Percentiles rank a stretch among this genome's conserved stretches.
These are phyloP conservation scores for Paecilomyces sp. DNA, from an alignment of 2,329 filamentous ascomycete genomes.

Conservation along the genomic window DNA sequence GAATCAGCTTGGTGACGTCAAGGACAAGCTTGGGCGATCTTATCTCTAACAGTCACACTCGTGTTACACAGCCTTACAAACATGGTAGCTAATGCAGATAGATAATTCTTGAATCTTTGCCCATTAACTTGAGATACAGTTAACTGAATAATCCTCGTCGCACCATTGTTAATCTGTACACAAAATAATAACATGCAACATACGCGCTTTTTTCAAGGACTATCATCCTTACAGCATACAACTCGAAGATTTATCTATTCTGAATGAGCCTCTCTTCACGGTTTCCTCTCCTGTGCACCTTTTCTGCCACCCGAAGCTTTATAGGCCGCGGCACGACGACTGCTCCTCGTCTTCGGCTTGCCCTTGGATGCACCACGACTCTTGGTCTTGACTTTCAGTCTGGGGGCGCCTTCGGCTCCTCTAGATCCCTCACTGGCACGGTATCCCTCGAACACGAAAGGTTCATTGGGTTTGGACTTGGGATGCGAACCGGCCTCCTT, in stretches of 20 bases:
- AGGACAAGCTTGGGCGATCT: background rate
- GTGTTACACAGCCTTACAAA: background rate
- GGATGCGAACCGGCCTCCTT: constrained; percentile 15
- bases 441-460: constrained; percentile 39
- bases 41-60: background rate
- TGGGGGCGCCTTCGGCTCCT: constrained; percentile 15
- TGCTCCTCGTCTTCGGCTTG: constrained; percentile 35
- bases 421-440: constrained; percentile 26
- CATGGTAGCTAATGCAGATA: no score
- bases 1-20: background rate
- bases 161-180: background rate
- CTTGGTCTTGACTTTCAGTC: constrained; percentile 29
- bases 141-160: background rate
- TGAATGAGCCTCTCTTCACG: background rate
- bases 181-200: background rate
- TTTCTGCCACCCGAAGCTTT: constrained; percentile 29
- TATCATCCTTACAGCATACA: background rate
- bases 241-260: background rate
- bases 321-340: constrained; percentile 36
- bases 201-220: background rate
- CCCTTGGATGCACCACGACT: constrained; percentile 30
- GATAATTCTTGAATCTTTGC: no score
- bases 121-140: background rate
- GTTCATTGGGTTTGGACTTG: constrained; percentile 13
- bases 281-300: constrained; percentile 3